Base-by-base conservation (phyloP, 1,284 basidiomycete genomes). In the Xanthoconium separans region DNA sequence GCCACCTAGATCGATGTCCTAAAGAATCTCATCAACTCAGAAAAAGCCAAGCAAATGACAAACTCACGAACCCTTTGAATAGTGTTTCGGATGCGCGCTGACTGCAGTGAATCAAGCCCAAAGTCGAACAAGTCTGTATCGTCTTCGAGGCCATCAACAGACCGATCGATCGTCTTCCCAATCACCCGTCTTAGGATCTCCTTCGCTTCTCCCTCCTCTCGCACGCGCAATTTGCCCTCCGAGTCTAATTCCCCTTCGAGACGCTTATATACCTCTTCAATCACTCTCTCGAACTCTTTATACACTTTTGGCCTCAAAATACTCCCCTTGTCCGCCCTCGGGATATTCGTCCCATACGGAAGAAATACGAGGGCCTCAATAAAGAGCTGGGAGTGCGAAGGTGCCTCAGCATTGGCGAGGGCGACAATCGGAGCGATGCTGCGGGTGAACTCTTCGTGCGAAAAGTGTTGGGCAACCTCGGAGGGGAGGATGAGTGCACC, bases 401-500 rank as follows among this genome's bases (percentile, higher is more conserved):
- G 82, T 0, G 83, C 79, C 2, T 74, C 69, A 2, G 61, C 61
- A 55, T 85, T 85, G 43, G 80, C 81, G 6, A 73, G 69, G 12
- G 76, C 75, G 48, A 84, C 65, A 8, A 77, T 77, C 4, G 81
- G 75, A 68, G 76, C 75, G 29, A 84, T 63, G 24, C 73, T 70
- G 31, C 73, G 65, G 53, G 75, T 65, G 18, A 77, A 66, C 52
- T 77, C 71, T 41, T 71, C 65, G 20, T 67, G 63, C 11, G 73
- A 65, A 42, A 75, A 65, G 37, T 72, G 70, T 31, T 72, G 74
- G 2, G 71, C 76, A 0, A 72, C 61, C 13, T 79, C 78, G 1
- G 81, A 78, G 0, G 81, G 81, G n/a, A 84, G 71, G 51, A 86
- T 76, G 12, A 85, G 69, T 5, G 75, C 78, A 6, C 84, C 84